Base-by-base conservation (phyloP, 192 early-diverging fungal genomes). In the Rhizophagus prolifer region DNA sequence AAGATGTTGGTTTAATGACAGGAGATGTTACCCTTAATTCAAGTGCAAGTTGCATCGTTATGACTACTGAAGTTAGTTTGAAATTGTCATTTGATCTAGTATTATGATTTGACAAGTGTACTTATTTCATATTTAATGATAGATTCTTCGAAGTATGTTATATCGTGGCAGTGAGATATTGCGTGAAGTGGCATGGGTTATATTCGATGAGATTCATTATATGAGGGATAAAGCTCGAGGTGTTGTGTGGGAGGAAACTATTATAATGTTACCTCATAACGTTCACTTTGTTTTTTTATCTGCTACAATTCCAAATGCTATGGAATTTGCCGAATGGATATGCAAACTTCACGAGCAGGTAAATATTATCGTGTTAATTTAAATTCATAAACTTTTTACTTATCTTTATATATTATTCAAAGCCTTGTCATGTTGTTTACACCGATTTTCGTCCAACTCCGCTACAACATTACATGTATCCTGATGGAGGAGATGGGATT, bases 241-340 rank as follows among this genome's bases (percentile, higher is more conserved):
- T 73, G 97, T 99, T 4, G 97, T 99, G 1, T 99, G 97, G 97
- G 97, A 99, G 82, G 97, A 99, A 86, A 97, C 96, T 0, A 90
- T 99, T 61, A 98, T 99, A 76, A 82, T 99, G 79, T 79, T 99
- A 64, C 97, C 97, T 46, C 92, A 94, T 79, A 92, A 94, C 58
- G 95, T 97, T 34, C 93, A 92, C 69, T 94, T 92, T 84, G 96
- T 96, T 31, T 97, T 99, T 78, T 87, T 99, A 62, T 99, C 97
- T 8, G 97, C 96, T 50, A 99, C 97, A 13, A 99, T 99, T 78
- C 97, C 97, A 36, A 99, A 99, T 74, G 96, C 97, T 10, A 94
- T 97, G 91, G 93, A 99, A 81, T 99, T 99, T 87, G 96, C 97
- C 30, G 93, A 98, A 86, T 99, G 97, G 97, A 97, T 99, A 76